Evolutionary conservation across 176 grass and related monocot species (phyloP), one percentile per base, ranked within the genome.

Genomic region (Phoenix dactylifera): DNA sequence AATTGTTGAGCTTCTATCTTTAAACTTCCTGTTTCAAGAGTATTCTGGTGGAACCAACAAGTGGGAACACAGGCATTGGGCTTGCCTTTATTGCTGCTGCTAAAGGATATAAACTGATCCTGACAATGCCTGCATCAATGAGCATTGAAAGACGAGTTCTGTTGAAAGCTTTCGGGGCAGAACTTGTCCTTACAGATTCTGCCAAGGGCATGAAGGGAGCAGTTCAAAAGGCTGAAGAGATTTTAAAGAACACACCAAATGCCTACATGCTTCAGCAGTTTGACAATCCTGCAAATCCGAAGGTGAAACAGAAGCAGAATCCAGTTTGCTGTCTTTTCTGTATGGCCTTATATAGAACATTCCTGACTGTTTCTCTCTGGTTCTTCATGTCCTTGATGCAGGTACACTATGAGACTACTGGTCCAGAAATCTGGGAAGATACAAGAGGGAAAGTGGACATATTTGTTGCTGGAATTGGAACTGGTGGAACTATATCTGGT

Each of bases 351-450:
- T 18, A 15, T 63, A 19, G 7, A 64, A 4, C 52, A 35, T 62
- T 77, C 25, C 23, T 65, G 17, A 49, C 32, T 20, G 0, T 23
- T 29, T 55, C 10, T 29, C 12, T 35, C 17, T 26, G 28, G 16
- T 59, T 59, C 69, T 69, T 12, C 15, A 73, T 65, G 5, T 15
- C 68, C 67, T 72, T 68, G 29, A 57, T 67, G 74, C 72, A 96
- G 91, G 66, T 97, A 58, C 92, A 97, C 49, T 91, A 97, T 68
- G 87, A 97, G 51, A 85, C 84, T 70, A 97, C 92, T 22, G 92
- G 92, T 9, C 92, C 92, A 57, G 92, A 91, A 82, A 97, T 97
- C 26, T 97, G 87, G 92, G 87, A 97, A 73, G 92, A 97, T 78
- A 88, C 92, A 71, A 88, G 72, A 74, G 92, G 92, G 19, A 91